A percentile compares a stretch with the other conserved stretches of the same genome.
phyloP scores from a whole-genome alignment of 192 early-diverging fungal species.

The Umbelopsis isabellina region DNA sequence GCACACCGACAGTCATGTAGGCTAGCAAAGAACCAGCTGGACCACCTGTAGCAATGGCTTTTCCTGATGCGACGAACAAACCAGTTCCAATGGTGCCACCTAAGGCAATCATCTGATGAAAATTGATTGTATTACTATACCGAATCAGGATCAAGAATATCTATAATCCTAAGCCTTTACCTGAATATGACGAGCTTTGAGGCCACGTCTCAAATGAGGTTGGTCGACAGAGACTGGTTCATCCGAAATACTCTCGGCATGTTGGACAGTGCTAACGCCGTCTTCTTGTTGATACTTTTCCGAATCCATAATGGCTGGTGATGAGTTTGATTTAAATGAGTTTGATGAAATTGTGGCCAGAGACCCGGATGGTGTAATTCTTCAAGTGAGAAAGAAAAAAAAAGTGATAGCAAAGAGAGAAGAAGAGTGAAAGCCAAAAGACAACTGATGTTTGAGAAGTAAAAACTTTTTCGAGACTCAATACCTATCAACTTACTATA shows the following conservation, averaged over 20 bases:
- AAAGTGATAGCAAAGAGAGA: not conserved
- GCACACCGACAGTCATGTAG: slow-evolving; percentile 60
- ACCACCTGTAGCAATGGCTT: slow-evolving; percentile 67
- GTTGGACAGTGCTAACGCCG: not conserved
- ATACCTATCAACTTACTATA: too few species aligned
- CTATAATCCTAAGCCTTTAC: not conserved
- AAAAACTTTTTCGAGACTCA: not conserved
- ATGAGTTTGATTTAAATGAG: not conserved
- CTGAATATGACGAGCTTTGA: slow-evolving; percentile 40
- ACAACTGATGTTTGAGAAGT: not conserved
- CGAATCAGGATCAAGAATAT: not conserved
- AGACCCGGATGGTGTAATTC: slow-evolving; percentile 28
- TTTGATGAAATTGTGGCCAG: slow-evolving; percentile 27
- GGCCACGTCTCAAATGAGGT: slow-evolving; percentile 22
- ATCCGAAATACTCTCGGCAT: slow-evolving; percentile 13
- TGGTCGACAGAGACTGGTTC: not conserved
- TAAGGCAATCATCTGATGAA: slow-evolving; percentile 37
- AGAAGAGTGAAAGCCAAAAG: not conserved
- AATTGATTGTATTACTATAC: not conserved
- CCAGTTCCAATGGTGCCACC: slow-evolving; percentile 62
- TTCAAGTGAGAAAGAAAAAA: slow-evolving; percentile 3
- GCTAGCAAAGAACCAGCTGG: slow-evolving; percentile 73
- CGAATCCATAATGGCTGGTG: slow-evolving; percentile 4
- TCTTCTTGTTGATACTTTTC: slow-evolving; percentile 22
- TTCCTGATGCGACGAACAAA: slow-evolving; percentile 74